Evolutionary conservation across 768 basidiomycete genomes (phyloP), one percentile per base, ranked within the genome.

Genomic region (Imleria badia): DNA sequence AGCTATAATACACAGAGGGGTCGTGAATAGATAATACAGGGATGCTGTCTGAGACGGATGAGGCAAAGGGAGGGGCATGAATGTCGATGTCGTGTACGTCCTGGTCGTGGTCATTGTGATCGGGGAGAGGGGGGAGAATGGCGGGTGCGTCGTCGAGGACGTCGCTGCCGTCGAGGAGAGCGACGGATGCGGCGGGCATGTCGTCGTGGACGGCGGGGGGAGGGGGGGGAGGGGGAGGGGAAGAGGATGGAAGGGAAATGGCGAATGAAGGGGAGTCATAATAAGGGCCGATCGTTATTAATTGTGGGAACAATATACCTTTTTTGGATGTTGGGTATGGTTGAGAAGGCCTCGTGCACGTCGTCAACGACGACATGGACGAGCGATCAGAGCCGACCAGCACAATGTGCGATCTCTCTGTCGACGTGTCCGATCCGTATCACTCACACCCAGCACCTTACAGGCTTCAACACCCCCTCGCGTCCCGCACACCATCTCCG

Each of bases 21-120:
- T 66, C 70, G 45, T 66, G 70, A 60, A 70, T 59, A 50, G 70
- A 71, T 70, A 70, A 66, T 72, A 70, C 71, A 70, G 63, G 38
- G 38, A 66, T 50, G 54, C 14, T 50, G 52, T 62, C 54, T 46
- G 57, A 49, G 48, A 66, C 58, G 54, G 55, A 12, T 33, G 33
- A 19, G 45, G 58, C 9, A 45, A 69, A 72, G 29, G 60, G 51
- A 44, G 58, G 20, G 58, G 51, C 58, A 47, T 71, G 69, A 59
- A 73, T 60, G 69, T 62, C 52, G 60, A 72, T 67, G 70, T 71
- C 71, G 56, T 68, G 60, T 38, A 61, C 41, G 69, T 71, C 64
- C 12, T 67, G 52, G 60, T 70, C 68, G 26, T 66, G 55, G 59
- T 31, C 45, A 52, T 31, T 45, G 40, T 20, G 52, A 70, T 72